Conservation (phyloP, 257 asterid genomes). For the Solanum pimpinellifolium region DNA sequence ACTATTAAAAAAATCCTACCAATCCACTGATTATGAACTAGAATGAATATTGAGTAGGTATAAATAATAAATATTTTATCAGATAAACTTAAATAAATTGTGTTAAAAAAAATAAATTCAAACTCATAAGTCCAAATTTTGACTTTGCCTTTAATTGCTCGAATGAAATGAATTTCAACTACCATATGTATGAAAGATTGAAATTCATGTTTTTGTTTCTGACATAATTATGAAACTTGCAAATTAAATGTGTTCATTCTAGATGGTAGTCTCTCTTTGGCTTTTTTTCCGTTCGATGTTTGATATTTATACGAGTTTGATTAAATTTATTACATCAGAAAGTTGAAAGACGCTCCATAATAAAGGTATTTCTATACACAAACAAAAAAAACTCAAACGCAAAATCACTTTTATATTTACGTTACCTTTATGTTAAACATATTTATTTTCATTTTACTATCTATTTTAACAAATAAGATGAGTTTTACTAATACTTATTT, state of each 20-base stretch:
- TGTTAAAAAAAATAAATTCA: not conserved
- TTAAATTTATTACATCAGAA: no score
- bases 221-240: not conserved
- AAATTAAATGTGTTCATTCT: not conserved
- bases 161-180: not conserved
- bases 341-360: no score
- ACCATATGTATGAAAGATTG: not conserved
- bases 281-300: accelerated
- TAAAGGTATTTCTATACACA: no score
- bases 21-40: not conserved
- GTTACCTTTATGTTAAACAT: not conserved
- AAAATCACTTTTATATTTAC: no score
- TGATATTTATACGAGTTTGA: no score
- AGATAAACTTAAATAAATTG: not conserved
- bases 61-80: not conserved
- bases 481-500: no score
- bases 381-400: no score
- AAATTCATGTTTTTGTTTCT: not conserved
- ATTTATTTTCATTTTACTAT: no score
- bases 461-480: not conserved
- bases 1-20: not conserved
- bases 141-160: not conserved
- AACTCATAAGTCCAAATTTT: not conserved
- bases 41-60: not conserved
- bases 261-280: not conserved